A percentile compares a stretch with the other conserved stretches of the same genome.
These are phyloP conservation scores for Jaminaea rosea DNA, from an alignment of 1,284 basidiomycete species.

Conservation along the genomic window DNA sequence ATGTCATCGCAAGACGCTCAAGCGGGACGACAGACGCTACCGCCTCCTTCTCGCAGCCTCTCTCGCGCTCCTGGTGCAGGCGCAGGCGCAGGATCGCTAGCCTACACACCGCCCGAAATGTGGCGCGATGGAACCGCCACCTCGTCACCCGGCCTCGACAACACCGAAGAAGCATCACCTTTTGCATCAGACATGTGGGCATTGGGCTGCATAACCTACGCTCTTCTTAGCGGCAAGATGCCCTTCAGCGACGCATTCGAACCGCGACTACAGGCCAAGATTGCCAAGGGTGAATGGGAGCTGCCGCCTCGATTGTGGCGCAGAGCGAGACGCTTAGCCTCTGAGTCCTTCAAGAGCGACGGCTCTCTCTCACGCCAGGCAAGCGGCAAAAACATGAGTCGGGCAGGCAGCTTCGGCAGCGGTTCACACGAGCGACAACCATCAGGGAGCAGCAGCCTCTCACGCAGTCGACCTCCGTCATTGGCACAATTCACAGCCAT, in stretches of 20 bases:
- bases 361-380: slow-evolving; percentile 7
- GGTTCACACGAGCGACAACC: slow-evolving; percentile 1
- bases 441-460: slow-evolving; percentile 11
- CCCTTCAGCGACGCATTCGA: slow-evolving; percentile 37
- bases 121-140: slow-evolving; percentile 5
- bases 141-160: background rate
- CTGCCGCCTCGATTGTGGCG: slow-evolving; percentile 25
- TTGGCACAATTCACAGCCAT: slow-evolving; percentile 1
- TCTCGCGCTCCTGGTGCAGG: background rate
- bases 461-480: background rate
- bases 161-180: slow-evolving; percentile 15
- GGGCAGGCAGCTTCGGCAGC: background rate
- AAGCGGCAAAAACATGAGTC: background rate
- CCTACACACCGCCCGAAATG: slow-evolving; percentile 31
- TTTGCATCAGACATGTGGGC: slow-evolving; percentile 40
- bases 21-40: slow-evolving; percentile 2
- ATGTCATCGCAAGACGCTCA: too few species aligned
- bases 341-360: slow-evolving; percentile 7
- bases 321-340: slow-evolving; percentile 15
- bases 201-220: slow-evolving; percentile 36
- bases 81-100: slow-evolving; percentile 25
- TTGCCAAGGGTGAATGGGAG: slow-evolving; percentile 34
- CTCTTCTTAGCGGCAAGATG: slow-evolving; percentile 27
- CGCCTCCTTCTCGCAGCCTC: background rate
- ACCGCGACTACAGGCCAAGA: slow-evolving; percentile 36